These are phyloP conservation scores for Castanea mollissima DNA, from an alignment of 306 rosid species.

Conservation along the genomic window DNA sequence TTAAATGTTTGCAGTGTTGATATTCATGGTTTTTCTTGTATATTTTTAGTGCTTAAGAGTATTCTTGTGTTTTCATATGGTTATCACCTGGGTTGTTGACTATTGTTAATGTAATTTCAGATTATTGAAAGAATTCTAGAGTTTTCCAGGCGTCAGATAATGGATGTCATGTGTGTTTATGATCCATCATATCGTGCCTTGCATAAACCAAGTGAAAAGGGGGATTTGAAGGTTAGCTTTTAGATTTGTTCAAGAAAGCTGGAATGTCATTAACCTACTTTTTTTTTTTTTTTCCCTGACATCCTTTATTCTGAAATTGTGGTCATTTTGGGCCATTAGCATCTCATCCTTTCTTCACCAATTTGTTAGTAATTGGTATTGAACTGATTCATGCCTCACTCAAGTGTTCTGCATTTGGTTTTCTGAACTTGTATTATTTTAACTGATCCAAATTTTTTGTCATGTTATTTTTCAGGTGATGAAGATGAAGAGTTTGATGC, in stretches of 20 bases:
- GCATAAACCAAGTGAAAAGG: slow-evolving; percentile 82
- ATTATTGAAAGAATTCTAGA: slow-evolving; percentile 94
- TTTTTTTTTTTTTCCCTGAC: neutral
- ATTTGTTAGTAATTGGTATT: neutral
- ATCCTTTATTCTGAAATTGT: neutral
- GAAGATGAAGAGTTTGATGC: slow-evolving; percentile 73
- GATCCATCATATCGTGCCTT: slow-evolving; percentile 91
- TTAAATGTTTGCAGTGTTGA: neutral
- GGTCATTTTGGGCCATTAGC: neutral
- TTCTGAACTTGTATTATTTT: neutral
- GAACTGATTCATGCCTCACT: neutral
- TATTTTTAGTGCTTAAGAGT: neutral
- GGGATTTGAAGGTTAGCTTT: slow-evolving; percentile 68
- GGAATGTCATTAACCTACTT: neutral
- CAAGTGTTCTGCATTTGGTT: neutral
- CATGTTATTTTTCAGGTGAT: slow-evolving; percentile 46
- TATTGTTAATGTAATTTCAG: slow-evolving; percentile 39
- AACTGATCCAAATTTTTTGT: neutral
- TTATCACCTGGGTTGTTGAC: slow-evolving; percentile 13
- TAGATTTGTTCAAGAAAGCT: neutral
- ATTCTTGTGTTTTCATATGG: neutral
- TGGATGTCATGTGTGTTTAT: slow-evolving; percentile 90
- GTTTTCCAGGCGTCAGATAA: slow-evolving; percentile 85
- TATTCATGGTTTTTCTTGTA: neutral
- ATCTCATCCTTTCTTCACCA: neutral